Conservation (phyloP, 257 asterid species). For the Forsythia suspensa region DNA sequence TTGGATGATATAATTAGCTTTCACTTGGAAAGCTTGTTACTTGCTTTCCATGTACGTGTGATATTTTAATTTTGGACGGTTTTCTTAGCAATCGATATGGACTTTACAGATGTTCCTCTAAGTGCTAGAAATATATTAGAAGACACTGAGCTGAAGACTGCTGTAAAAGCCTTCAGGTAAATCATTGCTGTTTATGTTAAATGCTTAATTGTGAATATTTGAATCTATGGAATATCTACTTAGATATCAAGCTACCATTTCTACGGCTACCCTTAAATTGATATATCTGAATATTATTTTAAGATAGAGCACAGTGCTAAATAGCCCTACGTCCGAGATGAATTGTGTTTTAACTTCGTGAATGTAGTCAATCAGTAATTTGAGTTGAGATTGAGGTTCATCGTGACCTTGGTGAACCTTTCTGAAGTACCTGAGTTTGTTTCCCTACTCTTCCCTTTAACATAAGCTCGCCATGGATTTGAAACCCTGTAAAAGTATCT, state of each 20-base stretch:
- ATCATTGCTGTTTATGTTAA: not conserved
- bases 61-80: constrained; percentile 5
- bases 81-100: constrained; percentile 21
- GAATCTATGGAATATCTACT: not conserved
- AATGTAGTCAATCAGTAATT: not conserved
- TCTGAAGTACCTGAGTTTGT: not conserved
- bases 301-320: not conserved
- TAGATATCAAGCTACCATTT: not conserved
- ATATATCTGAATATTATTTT: not conserved
- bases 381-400: not conserved
- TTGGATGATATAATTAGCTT: not conserved
- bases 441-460: not conserved
- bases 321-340: not conserved
- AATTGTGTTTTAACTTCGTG: not conserved
- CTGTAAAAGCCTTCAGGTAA: constrained; percentile 83
- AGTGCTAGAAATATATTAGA: constrained; percentile 88
- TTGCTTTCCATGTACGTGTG: not conserved
- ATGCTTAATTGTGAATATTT: not conserved
- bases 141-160: constrained; percentile 77
- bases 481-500: not conserved
- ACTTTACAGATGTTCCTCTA: constrained; percentile 65
- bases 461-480: not conserved
- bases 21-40: constrained; percentile 8
- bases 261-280: not conserved
- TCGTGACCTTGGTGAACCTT: not conserved